Evolutionary conservation across 192 early-diverging fungal genomes (phyloP).

Genomic region (Chytriomyces hyalinus): DNA sequence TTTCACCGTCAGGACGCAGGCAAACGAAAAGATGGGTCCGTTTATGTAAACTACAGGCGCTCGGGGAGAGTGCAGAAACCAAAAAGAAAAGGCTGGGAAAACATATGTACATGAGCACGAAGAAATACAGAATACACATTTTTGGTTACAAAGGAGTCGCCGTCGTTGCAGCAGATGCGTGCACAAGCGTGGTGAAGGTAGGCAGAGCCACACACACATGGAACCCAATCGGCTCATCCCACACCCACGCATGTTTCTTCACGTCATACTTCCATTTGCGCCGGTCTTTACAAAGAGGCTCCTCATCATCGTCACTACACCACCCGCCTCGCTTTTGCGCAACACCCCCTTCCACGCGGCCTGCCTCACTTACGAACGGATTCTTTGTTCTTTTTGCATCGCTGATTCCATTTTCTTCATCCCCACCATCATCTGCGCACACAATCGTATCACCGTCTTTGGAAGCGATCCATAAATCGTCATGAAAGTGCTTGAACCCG

Average conservation of each 20-base stretch:
- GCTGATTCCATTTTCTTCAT: slow-evolving; percentile 8
- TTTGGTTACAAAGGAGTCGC: no score
- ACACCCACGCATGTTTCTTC: slow-evolving; percentile 20
- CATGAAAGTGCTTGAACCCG: slow-evolving; percentile 39
- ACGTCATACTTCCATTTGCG: slow-evolving; percentile 28
- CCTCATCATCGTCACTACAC: background rate
- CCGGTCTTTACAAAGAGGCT: slow-evolving; percentile 14
- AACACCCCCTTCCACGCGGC: background rate
- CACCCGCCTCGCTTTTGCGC: background rate
- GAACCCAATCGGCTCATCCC: slow-evolving; percentile 28
- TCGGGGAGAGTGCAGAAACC: no score
- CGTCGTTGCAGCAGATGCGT: no score
- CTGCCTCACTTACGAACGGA: background rate
- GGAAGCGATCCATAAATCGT: slow-evolving; percentile 44
- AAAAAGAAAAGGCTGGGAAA: no score
- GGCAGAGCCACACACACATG: slow-evolving; percentile 18
- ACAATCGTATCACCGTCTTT: slow-evolving; percentile 34
- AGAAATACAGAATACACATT: no score
- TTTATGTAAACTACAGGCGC: no score
- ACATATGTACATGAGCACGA: no score
- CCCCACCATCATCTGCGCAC: slow-evolving; percentile 35
- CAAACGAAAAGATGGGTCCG: no score
- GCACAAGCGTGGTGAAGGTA: no score
- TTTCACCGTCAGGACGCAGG: no score
- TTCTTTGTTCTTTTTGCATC: background rate